These are phyloP conservation scores for Yamadazyma sp. DNA, from an alignment of 805 yeast species.

Conservation along the genomic window DNA sequence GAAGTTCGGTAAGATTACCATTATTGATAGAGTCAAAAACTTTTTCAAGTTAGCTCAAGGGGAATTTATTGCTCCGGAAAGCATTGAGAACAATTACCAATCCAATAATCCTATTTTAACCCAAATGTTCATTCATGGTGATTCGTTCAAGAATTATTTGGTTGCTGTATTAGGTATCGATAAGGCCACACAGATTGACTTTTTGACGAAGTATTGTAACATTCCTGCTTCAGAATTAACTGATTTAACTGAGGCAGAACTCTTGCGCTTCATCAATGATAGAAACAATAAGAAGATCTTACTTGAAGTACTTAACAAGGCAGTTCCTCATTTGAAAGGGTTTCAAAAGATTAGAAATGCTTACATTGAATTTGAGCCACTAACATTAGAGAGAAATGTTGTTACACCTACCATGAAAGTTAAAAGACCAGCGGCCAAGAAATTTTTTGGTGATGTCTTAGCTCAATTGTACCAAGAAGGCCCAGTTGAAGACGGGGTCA, in stretches of 20 bases:
- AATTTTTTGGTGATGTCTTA: slow-evolving; percentile 27
- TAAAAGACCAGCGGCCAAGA: slow-evolving; percentile 38
- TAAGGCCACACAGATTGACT: slow-evolving; percentile 17
- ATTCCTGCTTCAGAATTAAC: slow-evolving; percentile 2
- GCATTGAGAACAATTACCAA: slow-evolving; percentile 33
- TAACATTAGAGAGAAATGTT: slow-evolving; percentile 36
- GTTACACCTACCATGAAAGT: slow-evolving; percentile 45
- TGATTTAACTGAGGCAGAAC: slow-evolving; percentile 15
- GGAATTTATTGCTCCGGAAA: slow-evolving; percentile 45
- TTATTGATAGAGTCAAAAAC: slow-evolving; percentile 53
- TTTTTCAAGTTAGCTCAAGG: slow-evolving; percentile 45
- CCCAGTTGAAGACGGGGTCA: slow-evolving; percentile 22
- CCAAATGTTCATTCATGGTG: slow-evolving; percentile 37
- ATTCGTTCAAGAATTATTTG: slow-evolving; percentile 26
- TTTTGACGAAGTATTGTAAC: slow-evolving; percentile 19
- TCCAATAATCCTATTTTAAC: slow-evolving; percentile 27
- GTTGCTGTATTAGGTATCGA: slow-evolving; percentile 32
- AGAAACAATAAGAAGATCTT: slow-evolving; percentile 22
- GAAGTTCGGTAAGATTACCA: slow-evolving; percentile 32
- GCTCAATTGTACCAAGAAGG: slow-evolving; percentile 38
- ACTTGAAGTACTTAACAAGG: slow-evolving; percentile 24
- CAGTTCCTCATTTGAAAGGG: slow-evolving; percentile 30
- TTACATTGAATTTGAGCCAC: slow-evolving; percentile 38
- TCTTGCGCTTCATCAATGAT: slow-evolving; percentile 24
- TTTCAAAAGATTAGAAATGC: slow-evolving; percentile 41